Percentiles rank a stretch among this genome's conserved stretches.
Evolutionary conservation across 495 filamentous ascomycete species (phyloP).

Genomic region (Xylaria telfairii): DNA sequence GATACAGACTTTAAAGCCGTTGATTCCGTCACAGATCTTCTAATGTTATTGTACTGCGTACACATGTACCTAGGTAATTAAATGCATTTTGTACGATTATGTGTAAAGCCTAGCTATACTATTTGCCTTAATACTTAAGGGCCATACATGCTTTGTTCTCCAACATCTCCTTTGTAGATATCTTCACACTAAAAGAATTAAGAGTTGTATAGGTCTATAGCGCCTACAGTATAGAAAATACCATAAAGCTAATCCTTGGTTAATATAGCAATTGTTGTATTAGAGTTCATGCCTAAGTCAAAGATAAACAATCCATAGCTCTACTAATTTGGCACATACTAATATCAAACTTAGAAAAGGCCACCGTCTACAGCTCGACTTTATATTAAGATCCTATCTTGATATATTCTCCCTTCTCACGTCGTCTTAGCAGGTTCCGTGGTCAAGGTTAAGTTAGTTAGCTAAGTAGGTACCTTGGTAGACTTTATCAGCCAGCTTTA

Average conservation of each 20-base stretch:
- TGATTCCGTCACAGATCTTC: too few relatives aligned
- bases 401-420: background rate
- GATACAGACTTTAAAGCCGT: too few relatives aligned
- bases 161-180: background rate
- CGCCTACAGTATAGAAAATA: background rate
- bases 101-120: too few relatives aligned
- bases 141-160: background rate
- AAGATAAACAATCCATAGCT: background rate
- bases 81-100: too few relatives aligned
- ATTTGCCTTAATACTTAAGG: background rate
- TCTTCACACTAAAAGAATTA: background rate
- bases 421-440: too few relatives aligned
- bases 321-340: background rate
- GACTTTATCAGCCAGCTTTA: too few relatives aligned
- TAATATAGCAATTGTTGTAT: background rate
- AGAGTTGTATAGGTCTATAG: background rate
- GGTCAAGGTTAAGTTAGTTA: background rate
- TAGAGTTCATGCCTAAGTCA: background rate
- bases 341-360: background rate
- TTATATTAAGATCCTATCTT: background rate
- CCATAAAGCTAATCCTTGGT: background rate
- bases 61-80: too few relatives aligned
- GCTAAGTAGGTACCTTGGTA: too few relatives aligned
- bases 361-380: background rate
- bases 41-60: too few relatives aligned